phyloP scores from a whole-genome alignment of 2,329 filamentous ascomycete species.

The Fusarium mangiferae region DNA sequence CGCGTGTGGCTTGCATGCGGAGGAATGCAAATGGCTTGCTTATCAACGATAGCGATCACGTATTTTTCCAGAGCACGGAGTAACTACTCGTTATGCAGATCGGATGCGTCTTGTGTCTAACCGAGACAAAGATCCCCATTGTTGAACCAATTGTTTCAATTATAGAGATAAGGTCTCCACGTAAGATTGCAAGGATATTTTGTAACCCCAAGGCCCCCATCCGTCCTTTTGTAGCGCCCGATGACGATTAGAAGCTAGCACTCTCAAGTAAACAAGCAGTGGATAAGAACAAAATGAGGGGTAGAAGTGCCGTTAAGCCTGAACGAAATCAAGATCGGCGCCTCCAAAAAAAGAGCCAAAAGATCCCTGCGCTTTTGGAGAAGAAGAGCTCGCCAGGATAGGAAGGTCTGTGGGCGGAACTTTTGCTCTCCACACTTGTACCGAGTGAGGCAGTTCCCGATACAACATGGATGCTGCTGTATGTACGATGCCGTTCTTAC shows the following conservation, averaged over 20 bases:
- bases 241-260: background rate
- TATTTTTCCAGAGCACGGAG: too few relatives aligned
- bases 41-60: background rate
- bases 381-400: background rate
- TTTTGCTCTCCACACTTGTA: slow-evolving; percentile 29
- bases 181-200: slow-evolving; percentile 3
- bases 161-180: background rate
- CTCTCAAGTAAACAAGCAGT: background rate
- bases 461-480: background rate
- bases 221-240: slow-evolving; percentile 2
- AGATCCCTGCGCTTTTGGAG: background rate
- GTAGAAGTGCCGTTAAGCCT: background rate
- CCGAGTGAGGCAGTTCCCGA: slow-evolving; percentile 11
- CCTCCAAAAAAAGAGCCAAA: background rate
- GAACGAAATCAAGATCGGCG: background rate
- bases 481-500: slow-evolving; percentile 25
- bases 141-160: background rate
- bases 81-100: background rate
- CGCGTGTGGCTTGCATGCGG: background rate
- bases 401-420: slow-evolving; percentile 12
- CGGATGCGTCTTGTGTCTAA: background rate
- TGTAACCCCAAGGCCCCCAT: background rate
- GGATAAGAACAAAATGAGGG: background rate
- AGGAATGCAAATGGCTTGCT: background rate
- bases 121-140: background rate